Evolutionary conservation across 441 rosid genomes (phyloP), one percentile per base, ranked within the genome.

Genomic region (Jatropha multifida): DNA sequence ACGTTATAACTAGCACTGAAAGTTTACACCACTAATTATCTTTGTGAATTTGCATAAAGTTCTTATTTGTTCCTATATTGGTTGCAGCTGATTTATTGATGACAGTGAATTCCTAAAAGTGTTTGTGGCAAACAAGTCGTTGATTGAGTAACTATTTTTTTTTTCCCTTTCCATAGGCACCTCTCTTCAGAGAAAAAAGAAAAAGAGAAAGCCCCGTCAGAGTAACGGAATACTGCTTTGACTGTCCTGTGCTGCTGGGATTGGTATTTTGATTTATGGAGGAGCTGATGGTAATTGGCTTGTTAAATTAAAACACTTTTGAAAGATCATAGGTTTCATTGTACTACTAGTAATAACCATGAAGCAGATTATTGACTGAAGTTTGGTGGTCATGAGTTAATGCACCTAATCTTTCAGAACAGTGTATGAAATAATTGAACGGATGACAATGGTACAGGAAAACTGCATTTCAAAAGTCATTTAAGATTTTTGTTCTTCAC

Each of bases 171-270:
- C 26, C 40, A 41, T 66, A 89, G 92, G 83, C 87, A 87, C 83
- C 80, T 87, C 72, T 64, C 85, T n/a, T 56, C 85, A 4, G 82
- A 77, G 78, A 79, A 87, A 81, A 83, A 85, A 74, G 87, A 83
- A 81, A 83, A 85, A 74, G 87, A 83, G 66, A 83, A 80, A 73
- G 68, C 72, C 37, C 20, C 77, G 2, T 48, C 86, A 8, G 74
- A 79, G 80, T 85, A 74, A 72, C 48, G 61, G 23, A n/a, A 15
- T 54, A 72, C 41, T 27, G 68, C 74, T 23, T 65, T 55, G 56
- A 13, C 75, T 65, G 65, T 62, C 38, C 41, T 66, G 10, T 27
- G 37, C 44, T 63, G 26, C 9, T 64, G 66, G 44, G 65, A 74
- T 5, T 17, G 17, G 66, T 64, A 52, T 79, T 73, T 68, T 71